A percentile compares a stretch with the other conserved stretches of the same genome.
Conservation (phyloP, 129 eudicot genomes). For the Deinandra increscens region DNA sequence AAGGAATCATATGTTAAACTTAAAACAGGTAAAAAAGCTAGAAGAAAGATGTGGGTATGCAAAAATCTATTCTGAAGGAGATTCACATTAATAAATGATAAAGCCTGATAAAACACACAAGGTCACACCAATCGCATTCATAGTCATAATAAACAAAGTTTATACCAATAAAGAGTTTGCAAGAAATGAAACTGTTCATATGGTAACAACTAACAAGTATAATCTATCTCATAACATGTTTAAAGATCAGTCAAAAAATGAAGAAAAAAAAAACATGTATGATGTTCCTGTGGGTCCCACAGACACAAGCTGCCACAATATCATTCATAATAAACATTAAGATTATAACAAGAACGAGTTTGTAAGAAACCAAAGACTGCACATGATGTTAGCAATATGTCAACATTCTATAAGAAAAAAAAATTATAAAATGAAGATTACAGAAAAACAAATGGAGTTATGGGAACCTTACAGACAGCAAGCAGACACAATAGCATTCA, state of each 20-base stretch:
- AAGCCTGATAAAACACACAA: background rate
- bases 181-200: slow-evolving; percentile 7
- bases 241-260: too few species aligned
- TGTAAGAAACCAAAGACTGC: slow-evolving; percentile 24
- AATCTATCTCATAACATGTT: too few species aligned
- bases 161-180: slow-evolving; percentile 7
- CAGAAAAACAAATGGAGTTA: background rate
- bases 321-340: background rate
- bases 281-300: too few species aligned
- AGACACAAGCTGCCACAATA: background rate
- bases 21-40: too few species aligned
- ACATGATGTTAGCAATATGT: slow-evolving; percentile 5
- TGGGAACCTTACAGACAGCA: slow-evolving; percentile 26
- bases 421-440: slow-evolving; percentile 9
- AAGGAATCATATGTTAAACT: too few species aligned
- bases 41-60: too few species aligned
- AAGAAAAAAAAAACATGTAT: too few species aligned
- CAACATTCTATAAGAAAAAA: slow-evolving; percentile 11
- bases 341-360: slow-evolving; percentile 32
- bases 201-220: too few species aligned
- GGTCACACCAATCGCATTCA: background rate
- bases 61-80: too few species aligned
- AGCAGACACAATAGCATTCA: slow-evolving; percentile 25
- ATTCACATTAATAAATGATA: too few species aligned
- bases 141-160: background rate